A percentile compares a stretch with the other conserved stretches of the same genome.
Conservation (phyloP, 1,284 basidiomycete species). For the Puccinia triticina region DNA sequence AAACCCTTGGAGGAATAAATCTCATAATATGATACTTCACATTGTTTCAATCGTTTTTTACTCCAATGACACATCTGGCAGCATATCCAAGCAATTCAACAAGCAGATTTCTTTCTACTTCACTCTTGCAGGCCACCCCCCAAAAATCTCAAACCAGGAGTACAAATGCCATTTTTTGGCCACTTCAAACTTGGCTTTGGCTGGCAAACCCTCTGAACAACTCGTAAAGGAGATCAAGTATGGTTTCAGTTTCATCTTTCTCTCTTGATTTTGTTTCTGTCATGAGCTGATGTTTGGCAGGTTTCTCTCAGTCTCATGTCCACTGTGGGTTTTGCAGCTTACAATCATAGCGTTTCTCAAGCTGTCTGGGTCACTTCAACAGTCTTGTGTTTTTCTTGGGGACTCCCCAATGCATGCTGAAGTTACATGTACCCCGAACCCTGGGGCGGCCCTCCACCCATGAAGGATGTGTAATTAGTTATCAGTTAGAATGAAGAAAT, state of each 20-base stretch:
- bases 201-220: not conserved
- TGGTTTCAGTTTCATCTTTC: too few relatives aligned
- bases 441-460: not conserved
- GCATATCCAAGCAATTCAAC: not conserved
- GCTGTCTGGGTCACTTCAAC: too few relatives aligned
- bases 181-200: not conserved
- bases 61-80: not conserved
- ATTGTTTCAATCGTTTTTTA: not conserved
- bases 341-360: not conserved
- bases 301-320: not conserved
- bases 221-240: not conserved
- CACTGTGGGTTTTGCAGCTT: not conserved
- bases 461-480: not conserved
- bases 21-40: not conserved
- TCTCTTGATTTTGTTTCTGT: too few relatives aligned
- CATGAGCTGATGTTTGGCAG: not conserved
- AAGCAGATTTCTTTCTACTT: too few relatives aligned
- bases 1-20: not conserved
- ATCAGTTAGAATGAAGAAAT: not conserved
- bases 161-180: not conserved
- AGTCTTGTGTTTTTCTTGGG: not conserved
- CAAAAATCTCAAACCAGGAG: conserved; percentile 13
- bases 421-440: not conserved
- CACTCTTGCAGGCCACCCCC: not conserved
- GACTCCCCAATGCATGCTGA: conserved; percentile 4